These are phyloP conservation scores for Pyrenopolyporus hunteri DNA, from an alignment of 495 filamentous ascomycete species.

Conservation along the genomic window DNA sequence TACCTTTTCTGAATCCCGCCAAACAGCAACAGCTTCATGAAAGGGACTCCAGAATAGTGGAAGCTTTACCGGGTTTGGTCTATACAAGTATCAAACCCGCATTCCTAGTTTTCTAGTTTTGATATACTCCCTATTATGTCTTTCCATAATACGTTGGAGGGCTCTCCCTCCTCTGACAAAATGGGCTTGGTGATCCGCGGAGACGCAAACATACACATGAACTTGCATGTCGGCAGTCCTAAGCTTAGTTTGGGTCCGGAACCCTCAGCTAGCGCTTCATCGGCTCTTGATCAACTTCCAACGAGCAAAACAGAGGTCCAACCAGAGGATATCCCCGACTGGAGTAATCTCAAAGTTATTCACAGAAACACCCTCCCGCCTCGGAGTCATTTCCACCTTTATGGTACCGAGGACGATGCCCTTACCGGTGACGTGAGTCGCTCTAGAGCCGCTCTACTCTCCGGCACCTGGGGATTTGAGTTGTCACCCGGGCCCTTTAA, in stretches of 20 bases:
- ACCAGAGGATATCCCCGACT: conserved; percentile 54
- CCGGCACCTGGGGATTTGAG: conserved; percentile 64
- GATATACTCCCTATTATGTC: conserved; percentile 19
- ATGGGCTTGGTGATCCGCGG: conserved; percentile 11
- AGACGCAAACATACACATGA: conserved; percentile 26
- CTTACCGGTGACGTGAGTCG: conserved; percentile 39
- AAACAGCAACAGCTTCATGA: too few species aligned
- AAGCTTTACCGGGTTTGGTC: neutral
- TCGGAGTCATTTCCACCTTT: conserved; percentile 59
- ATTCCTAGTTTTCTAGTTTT: neutral
- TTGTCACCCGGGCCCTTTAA: conserved; percentile 57
- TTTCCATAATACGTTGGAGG: neutral
- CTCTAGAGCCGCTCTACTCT: conserved; percentile 54
- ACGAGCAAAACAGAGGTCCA: conserved; percentile 19
- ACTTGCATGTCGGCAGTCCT: conserved; percentile 27
- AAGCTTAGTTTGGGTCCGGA: neutral
- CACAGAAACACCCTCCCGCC: conserved; percentile 67
- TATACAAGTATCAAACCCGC: neutral
- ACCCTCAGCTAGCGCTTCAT: neutral
- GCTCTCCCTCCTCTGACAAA: neutral
- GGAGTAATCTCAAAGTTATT: conserved; percentile 65
- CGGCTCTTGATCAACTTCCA: neutral
- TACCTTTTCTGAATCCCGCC: too few species aligned
- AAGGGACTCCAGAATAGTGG: too few species aligned
- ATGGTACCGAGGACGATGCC: conserved; percentile 22